Evolutionary conservation across 805 yeast species (phyloP).

Genomic region (Sporopachydermia quercuum): DNA sequence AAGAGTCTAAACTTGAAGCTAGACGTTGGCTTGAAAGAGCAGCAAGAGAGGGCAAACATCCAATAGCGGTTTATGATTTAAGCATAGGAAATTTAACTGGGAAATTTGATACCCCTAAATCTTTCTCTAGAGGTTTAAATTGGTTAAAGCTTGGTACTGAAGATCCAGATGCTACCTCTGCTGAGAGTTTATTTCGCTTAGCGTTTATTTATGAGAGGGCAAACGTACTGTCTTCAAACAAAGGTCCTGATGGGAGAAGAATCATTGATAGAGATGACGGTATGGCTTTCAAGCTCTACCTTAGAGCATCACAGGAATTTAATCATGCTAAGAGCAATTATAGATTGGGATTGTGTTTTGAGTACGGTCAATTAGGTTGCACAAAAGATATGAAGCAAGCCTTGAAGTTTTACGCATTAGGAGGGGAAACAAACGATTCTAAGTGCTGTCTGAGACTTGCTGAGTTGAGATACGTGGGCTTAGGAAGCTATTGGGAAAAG

Average conservation of each 20-base stretch:
- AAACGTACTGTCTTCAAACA: background rate
- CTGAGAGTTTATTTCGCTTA: background rate
- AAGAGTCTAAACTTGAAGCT: background rate
- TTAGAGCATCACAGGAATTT: background rate
- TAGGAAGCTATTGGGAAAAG: slow-evolving; percentile 38
- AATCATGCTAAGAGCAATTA: slow-evolving; percentile 22
- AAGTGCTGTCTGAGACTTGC: slow-evolving; percentile 58
- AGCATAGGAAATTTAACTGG: background rate
- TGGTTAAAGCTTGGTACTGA: background rate
- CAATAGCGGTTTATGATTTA: background rate
- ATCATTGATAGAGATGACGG: background rate
- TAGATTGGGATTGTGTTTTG: slow-evolving; percentile 57
- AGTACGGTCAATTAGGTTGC: slow-evolving; percentile 46
- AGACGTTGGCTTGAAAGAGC: background rate
- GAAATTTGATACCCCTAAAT: background rate
- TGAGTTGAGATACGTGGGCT: slow-evolving; percentile 74
- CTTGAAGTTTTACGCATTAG: slow-evolving; percentile 60
- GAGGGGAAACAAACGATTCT: slow-evolving; percentile 49
- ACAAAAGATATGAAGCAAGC: slow-evolving; percentile 39
- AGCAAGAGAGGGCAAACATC: background rate
- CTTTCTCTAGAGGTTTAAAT: background rate
- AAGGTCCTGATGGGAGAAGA: background rate
- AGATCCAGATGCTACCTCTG: background rate
- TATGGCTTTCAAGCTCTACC: background rate
- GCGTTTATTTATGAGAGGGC: background rate